Percentiles rank a stretch among this genome's conserved stretches.
Evolutionary conservation across 441 rosid genomes (phyloP).

Genomic region (Syzygium syzygioides): DNA sequence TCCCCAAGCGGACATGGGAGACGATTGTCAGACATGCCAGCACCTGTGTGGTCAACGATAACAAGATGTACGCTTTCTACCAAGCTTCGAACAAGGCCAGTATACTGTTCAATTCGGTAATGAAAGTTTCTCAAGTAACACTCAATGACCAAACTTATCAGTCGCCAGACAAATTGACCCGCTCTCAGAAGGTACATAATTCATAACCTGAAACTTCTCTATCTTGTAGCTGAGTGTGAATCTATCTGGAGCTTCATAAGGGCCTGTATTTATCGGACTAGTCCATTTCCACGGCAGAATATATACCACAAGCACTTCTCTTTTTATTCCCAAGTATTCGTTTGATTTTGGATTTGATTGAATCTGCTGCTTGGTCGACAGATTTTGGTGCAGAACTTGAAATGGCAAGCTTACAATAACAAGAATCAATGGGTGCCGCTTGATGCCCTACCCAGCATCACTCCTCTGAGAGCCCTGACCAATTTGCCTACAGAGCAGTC

Average conservation of each 20-base stretch:
- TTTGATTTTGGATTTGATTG: not conserved
- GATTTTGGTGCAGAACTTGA: constrained; percentile 33
- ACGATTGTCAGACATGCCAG: constrained; percentile 53
- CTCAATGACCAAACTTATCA: constrained; percentile 20
- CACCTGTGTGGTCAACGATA: constrained; percentile 41
- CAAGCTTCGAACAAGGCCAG: constrained; percentile 13
- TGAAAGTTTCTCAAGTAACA: constrained; percentile 32
- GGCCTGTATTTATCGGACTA: not conserved
- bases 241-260: not conserved
- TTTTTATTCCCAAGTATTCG: not conserved
- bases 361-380: constrained; percentile 1
- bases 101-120: constrained; percentile 53
- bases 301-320: not conserved
- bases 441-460: constrained; percentile 8
- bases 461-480: constrained; percentile 20
- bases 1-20: constrained; percentile 49
- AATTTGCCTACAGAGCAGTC: constrained; percentile 19
- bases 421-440: constrained; percentile 3
- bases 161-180: constrained; percentile 22
- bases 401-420: constrained; percentile 44
- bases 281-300: not conserved
- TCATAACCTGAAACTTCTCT: not conserved
- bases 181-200: constrained; percentile 27
- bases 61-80: constrained; percentile 30
- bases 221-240: not conserved